phyloP scores from a whole-genome alignment of 1,284 basidiomycete species.

The Cystobasidiaceae sp. region DNA sequence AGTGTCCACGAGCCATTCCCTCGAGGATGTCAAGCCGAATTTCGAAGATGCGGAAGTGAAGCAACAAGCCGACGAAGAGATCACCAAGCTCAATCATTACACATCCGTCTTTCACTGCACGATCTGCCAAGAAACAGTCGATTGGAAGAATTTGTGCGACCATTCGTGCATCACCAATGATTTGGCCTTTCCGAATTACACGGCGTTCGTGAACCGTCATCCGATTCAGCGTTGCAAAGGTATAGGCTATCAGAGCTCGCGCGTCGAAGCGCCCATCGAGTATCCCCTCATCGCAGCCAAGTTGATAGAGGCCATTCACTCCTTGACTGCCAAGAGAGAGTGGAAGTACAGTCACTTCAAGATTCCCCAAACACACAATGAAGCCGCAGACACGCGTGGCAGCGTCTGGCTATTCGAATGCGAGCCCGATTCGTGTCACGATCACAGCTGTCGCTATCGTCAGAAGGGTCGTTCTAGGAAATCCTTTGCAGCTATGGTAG shows the following conservation, averaged over 20 bases:
- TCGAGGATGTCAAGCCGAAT: too few relatives aligned
- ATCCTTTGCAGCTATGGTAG: background rate
- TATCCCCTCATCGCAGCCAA: background rate
- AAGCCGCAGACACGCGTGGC: background rate
- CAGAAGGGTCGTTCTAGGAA: background rate
- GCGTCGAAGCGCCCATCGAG: background rate
- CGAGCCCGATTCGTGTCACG: background rate
- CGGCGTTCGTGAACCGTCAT: background rate
- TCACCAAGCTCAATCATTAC: background rate
- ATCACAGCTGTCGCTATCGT: background rate
- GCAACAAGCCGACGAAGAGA: too few relatives aligned
- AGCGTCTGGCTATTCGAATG: slow-evolving; percentile 2
- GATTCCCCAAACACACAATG: background rate
- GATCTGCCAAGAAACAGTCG: background rate
- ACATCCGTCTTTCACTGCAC: background rate
- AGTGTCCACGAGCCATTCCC: too few relatives aligned
- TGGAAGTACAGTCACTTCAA: background rate
- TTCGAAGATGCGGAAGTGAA: too few relatives aligned
- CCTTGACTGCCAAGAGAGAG: background rate
- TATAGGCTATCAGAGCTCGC: background rate
- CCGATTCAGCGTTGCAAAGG: background rate
- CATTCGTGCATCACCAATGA: background rate
- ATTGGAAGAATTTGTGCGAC: background rate
- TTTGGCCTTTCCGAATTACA: background rate
- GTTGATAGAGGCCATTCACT: background rate